Conservation (phyloP, 148 eudicot genomes). For the Amaranthus hypochondriacus region DNA sequence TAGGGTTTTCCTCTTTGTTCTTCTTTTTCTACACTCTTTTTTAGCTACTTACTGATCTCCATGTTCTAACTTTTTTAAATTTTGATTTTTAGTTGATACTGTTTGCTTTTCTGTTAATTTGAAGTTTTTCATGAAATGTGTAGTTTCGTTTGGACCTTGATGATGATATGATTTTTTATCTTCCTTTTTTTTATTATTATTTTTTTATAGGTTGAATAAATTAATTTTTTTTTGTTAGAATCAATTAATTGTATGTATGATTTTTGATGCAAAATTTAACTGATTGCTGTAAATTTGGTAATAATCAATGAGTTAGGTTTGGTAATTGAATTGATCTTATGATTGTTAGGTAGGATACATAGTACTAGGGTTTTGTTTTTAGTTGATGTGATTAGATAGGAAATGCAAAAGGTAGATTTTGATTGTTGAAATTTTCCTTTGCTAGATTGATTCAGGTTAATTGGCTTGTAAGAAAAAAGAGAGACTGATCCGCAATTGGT, state of each 20-base stretch:
- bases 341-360: not conserved
- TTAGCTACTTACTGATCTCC: slow-evolving; percentile 5
- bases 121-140: not conserved
- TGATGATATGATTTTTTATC: not conserved
- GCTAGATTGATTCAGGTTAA: slow-evolving; percentile 1
- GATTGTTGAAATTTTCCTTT: not conserved
- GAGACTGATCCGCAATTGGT: slow-evolving; percentile 9
- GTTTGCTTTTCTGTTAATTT: not conserved
- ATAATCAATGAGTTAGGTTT: not conserved
- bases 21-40: not conserved
- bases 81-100: not conserved
- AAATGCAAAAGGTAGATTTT: not conserved
- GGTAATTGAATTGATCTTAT: not conserved
- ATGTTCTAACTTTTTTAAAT: not conserved
- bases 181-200: not conserved
- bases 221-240: not conserved
- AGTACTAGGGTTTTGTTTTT: not conserved
- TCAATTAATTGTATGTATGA: not conserved
- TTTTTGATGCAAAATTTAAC: slow-evolving; percentile 1
- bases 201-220: not conserved
- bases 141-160: not conserved
- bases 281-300: not conserved
- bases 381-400: not conserved
- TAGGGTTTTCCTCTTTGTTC: slow-evolving; percentile 20
- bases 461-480: slow-evolving; percentile 4